phyloP scores from a whole-genome alignment of 805 yeast species.

The Komagataella phaffii region DNA sequence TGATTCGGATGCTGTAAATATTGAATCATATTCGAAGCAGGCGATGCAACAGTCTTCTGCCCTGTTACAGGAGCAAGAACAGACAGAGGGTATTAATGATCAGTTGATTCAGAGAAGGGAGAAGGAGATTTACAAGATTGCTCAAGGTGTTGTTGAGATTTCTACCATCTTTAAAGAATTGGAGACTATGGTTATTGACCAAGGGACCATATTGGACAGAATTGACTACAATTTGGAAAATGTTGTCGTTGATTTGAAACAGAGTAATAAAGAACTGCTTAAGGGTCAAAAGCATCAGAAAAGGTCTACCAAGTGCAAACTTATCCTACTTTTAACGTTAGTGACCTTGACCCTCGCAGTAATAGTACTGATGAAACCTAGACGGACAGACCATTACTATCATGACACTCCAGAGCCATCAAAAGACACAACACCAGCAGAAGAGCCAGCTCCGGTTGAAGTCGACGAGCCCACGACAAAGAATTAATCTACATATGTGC shows the following conservation, averaged over 20 bases:
- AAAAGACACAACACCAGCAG: not conserved
- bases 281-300: constrained; percentile 75
- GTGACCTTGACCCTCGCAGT: constrained; percentile 61
- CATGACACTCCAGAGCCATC: constrained; percentile 8
- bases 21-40: constrained; percentile 39
- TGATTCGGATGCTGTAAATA: constrained; percentile 20
- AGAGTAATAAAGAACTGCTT: constrained; percentile 64
- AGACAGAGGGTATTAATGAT: constrained; percentile 21
- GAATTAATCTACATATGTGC: not conserved
- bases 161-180: constrained; percentile 88
- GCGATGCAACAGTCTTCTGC: constrained; percentile 35
- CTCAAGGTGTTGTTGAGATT: constrained; percentile 89
- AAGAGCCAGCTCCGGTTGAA: not conserved
- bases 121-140: constrained; percentile 77
- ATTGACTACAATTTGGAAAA: constrained; percentile 84
- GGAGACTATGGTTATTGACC: constrained; percentile 86
- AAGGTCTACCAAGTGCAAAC: constrained; percentile 80
- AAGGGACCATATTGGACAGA: constrained; percentile 86
- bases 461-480: not conserved
- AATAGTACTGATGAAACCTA: constrained; percentile 57
- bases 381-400: constrained; percentile 14
- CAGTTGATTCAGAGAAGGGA: constrained; percentile 58
- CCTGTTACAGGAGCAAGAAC: constrained; percentile 11
- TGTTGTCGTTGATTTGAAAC: constrained; percentile 62
- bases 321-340: constrained; percentile 61